Conservation (phyloP, 768 basidiomycete species). For the Boletus rex-veris region DNA sequence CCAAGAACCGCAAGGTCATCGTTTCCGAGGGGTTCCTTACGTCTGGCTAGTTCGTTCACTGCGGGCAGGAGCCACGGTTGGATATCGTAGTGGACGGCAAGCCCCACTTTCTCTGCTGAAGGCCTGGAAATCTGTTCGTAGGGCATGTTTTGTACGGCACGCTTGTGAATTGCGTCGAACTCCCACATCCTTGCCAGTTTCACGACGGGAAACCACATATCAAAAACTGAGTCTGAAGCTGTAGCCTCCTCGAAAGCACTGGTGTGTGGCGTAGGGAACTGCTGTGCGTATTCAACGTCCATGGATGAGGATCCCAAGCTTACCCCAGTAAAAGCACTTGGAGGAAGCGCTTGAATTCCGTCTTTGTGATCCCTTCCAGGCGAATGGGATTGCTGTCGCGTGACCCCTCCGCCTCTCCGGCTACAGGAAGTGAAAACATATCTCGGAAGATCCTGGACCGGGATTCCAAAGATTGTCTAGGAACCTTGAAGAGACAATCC, state of each 20-base stretch:
- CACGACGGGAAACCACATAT: conserved; percentile 38
- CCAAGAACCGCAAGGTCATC: conserved; percentile 15
- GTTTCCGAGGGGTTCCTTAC: conserved; percentile 16
- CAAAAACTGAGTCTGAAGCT: background rate
- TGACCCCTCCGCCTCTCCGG: conserved; percentile 15
- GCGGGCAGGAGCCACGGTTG: conserved; percentile 33
- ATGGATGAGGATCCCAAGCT: background rate
- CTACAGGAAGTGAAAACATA: conserved; percentile 23
- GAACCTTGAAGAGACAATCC: conserved; percentile 26
- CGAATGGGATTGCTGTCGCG: conserved; percentile 23
- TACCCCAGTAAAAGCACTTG: conserved; percentile 20
- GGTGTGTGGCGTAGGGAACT: background rate
- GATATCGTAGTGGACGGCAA: conserved; percentile 33
- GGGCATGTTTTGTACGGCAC: conserved; percentile 30
- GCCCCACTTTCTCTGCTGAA: conserved; percentile 27
- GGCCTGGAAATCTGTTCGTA: conserved; percentile 3
- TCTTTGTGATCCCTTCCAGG: conserved; percentile 18
- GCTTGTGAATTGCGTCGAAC: conserved; percentile 28
- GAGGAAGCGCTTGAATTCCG: conserved; percentile 27
- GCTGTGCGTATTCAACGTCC: background rate
- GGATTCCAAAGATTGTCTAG: conserved; percentile 20
- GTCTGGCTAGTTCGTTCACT: conserved; percentile 18
- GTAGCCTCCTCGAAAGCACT: background rate
- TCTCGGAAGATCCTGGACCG: conserved; percentile 25
- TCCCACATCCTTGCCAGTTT: conserved; percentile 40